Evolutionary conservation across 2,329 filamentous ascomycete species (phyloP).

Genomic region (Ophiobolus disseminans): DNA sequence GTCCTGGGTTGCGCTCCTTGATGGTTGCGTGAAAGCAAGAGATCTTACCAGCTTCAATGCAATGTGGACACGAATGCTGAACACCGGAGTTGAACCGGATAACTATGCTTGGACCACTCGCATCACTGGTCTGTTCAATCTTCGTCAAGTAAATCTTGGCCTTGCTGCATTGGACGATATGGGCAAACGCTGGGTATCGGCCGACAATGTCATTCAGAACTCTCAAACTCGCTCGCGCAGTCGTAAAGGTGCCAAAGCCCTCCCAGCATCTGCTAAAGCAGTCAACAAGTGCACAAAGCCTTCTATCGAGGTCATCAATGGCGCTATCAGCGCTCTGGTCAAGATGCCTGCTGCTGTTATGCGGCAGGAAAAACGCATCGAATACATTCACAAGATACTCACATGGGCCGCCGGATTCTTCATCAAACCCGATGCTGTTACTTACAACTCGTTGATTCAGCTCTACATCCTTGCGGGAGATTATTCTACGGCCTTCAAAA

Average conservation of each 20-base stretch:
- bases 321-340: conserved; percentile 70
- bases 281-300: conserved; percentile 62
- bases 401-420: conserved; percentile 52
- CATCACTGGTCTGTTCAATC: conserved; percentile 69
- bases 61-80: conserved; percentile 71
- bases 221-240: conserved; percentile 14
- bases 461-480: conserved; percentile 62
- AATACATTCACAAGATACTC: conserved; percentile 50
- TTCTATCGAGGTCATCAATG: conserved; percentile 71
- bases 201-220: conserved; percentile 29
- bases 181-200: conserved; percentile 64
- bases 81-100: conserved; percentile 67
- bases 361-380: conserved; percentile 50
- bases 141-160: conserved; percentile 62
- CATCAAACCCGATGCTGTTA: conserved; percentile 56
- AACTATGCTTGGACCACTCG: conserved; percentile 72
- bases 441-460: conserved; percentile 74
- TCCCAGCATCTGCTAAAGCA: conserved; percentile 20
- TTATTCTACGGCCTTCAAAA: conserved; percentile 55
- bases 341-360: conserved; percentile 33
- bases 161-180: conserved; percentile 72
- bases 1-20: conserved; percentile 77
- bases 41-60: conserved; percentile 67
- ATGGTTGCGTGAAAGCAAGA: conserved; percentile 68
- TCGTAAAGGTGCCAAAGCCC: conserved; percentile 17